Conservation (phyloP, 2,329 filamentous ascomycete species). For the Coccinonectria pachysandricola region DNA sequence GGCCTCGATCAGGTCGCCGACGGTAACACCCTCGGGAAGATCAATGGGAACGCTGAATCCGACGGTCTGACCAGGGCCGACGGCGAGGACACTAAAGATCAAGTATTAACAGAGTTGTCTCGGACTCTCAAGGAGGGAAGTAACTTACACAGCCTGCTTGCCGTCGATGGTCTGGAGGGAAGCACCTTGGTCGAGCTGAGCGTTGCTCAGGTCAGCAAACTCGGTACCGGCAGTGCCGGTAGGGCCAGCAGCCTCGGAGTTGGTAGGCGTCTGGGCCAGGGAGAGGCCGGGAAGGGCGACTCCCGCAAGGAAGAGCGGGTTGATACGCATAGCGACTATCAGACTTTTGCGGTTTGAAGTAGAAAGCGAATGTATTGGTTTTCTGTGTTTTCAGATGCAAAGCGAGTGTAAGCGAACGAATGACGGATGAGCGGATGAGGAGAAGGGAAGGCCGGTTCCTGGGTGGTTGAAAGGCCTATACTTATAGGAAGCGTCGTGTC, state of each 20-base stretch:
- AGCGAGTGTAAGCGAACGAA: slow-evolving; percentile 9
- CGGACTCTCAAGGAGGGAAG: no score
- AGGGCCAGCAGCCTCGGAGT: slow-evolving; percentile 4
- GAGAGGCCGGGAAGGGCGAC: slow-evolving; percentile 5
- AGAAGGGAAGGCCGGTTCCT: no score
- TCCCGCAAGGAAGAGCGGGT: slow-evolving; percentile 5
- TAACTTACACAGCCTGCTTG: no score
- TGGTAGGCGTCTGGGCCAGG: slow-evolving; percentile 8
- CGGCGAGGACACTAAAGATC: no score
- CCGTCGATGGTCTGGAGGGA: slow-evolving; percentile 1
- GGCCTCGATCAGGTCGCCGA: slow-evolving; percentile 2
- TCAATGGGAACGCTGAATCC: neutral
- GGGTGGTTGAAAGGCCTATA: no score
- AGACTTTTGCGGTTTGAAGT: slow-evolving; percentile 2
- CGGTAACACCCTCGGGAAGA: rapidly evolving
- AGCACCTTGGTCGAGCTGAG: neutral
- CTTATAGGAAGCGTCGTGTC: no score
- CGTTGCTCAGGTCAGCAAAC: slow-evolving; percentile 1
- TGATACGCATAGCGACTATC: slow-evolving; percentile 10
- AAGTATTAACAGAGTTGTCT: no score
- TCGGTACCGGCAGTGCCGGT: neutral
- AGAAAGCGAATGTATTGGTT: slow-evolving; percentile 3
- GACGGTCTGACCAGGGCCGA: no score
- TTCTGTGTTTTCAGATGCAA: no score
- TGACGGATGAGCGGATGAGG: no score